These are phyloP conservation scores for Closterium sp. DNA, from an alignment of 139 green algal species.

Conservation along the genomic window DNA sequence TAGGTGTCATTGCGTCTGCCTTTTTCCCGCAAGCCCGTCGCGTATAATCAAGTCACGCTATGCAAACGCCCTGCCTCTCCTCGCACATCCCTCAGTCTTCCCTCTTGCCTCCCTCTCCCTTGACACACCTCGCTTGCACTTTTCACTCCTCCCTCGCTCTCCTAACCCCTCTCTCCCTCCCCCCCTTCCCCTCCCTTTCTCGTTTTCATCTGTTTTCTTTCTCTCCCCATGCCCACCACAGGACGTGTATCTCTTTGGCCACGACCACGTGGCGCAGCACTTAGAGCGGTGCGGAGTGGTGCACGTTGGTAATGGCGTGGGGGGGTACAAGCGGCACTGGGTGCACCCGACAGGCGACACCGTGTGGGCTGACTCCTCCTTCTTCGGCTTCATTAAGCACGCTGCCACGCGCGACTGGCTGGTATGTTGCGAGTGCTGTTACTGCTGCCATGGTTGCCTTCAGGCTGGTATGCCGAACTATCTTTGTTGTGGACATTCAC, in stretches of 20 bases:
- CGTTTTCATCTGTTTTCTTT: background rate
- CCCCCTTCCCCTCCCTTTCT: background rate
- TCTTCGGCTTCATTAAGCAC: background rate
- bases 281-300: constrained; percentile 32
- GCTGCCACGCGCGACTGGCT: background rate
- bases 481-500: background rate
- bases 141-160: background rate
- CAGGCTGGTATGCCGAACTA: background rate
- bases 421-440: background rate
- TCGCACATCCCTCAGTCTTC: background rate
- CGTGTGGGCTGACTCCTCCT: constrained; percentile 11
- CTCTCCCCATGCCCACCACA: background rate
- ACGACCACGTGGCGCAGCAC: constrained; percentile 49
- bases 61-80: background rate
- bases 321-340: constrained; percentile 30
- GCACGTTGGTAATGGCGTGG: constrained; percentile 46
- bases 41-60: background rate
- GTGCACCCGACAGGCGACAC: constrained; percentile 19
- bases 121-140: too few relatives aligned
- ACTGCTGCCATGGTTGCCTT: background rate
- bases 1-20: too few relatives aligned
- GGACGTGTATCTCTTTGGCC: constrained; percentile 42
- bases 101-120: too few relatives aligned
- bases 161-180: background rate
- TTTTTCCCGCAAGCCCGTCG: too few relatives aligned